Evolutionary conservation across 2,329 filamentous ascomycete genomes (phyloP), one percentile per base, ranked within the genome.

Genomic region (Sporothrix variecibatus): DNA sequence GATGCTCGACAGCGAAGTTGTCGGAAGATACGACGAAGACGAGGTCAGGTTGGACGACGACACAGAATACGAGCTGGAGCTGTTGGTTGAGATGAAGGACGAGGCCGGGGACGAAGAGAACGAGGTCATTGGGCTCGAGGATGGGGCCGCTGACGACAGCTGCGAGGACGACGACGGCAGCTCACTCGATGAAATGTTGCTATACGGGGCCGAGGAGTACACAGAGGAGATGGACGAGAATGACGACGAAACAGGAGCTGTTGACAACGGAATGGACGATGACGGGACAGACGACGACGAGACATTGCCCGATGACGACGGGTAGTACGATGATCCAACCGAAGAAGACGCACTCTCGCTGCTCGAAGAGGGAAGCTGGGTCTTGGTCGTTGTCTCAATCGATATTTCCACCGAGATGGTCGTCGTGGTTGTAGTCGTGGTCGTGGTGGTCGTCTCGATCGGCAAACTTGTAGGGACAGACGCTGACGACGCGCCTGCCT

Each of bases 361-460:
- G 28, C 34, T 40, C n/a, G 67, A 40, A 8, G 46, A 34, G 1
- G 67, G n/a, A 20, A 26, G 23, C 23, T 34, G 38, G 7, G 58
- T 65, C 43, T 38, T 64, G 70, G 56, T 64, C 1, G 70, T 62
- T 9, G 68, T 71, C 34, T 40, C 68, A 3, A 38, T 34, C 2
- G 53, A 62, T 2, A 60, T 26, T 9, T 17, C 34, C 1, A 58
- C 65, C 1, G 71, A 67, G 26, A 68, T 72, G n/a, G 65, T 51
- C 23, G 58, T 73, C 1, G 67, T 67, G 1, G 72, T 73, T 0
- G 72, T 73, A 9, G 70, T 73, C 4, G 58, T 62, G 3, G 49
- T 73, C 20, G 53, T 68, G 28, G 64, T 71, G 2, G 53, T 70
- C n/a, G 51, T 70, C 60, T 49, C 71, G 11, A 64, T 34, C 26